These are phyloP conservation scores for Pelargonium myrrhifolium DNA, from an alignment of 441 rosid species.

Conservation along the genomic window DNA sequence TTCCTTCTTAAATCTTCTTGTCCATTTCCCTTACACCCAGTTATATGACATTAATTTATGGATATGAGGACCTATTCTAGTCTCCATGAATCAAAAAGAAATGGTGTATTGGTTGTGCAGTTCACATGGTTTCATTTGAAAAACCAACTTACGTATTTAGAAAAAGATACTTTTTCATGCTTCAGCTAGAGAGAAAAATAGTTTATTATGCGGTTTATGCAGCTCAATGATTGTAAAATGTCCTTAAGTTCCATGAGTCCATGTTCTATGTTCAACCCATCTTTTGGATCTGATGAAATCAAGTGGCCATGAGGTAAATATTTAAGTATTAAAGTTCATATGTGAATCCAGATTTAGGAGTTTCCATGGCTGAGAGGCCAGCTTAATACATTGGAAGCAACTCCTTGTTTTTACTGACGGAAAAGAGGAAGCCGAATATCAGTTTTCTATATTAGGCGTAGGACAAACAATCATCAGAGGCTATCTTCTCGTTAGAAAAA, in stretches of 20 bases:
- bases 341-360: not conserved
- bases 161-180: slow-evolving; percentile 1
- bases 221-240: slow-evolving; percentile 14
- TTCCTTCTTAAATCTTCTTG: slow-evolving; percentile 9
- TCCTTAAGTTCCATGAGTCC: slow-evolving; percentile 12
- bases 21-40: slow-evolving; percentile 11
- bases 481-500: no score
- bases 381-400: no score
- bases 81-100: not conserved
- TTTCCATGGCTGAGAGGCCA: no score
- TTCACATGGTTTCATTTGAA: no score
- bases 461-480: no score
- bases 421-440: no score
- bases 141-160: slow-evolving; percentile 14
- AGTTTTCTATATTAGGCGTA: no score
- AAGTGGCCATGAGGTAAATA: slow-evolving; percentile 13
- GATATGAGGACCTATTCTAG: not conserved
- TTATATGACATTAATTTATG: not conserved
- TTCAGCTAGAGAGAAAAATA: no score
- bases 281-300: slow-evolving; percentile 17
- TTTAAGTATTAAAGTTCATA: no score
- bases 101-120: no score
- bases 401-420: no score
- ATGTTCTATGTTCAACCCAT: slow-evolving; percentile 14
- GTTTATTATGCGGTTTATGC: slow-evolving; percentile 8